Base-by-base conservation (phyloP, 2,329 filamentous ascomycete genomes). In the Chalara sp. region DNA sequence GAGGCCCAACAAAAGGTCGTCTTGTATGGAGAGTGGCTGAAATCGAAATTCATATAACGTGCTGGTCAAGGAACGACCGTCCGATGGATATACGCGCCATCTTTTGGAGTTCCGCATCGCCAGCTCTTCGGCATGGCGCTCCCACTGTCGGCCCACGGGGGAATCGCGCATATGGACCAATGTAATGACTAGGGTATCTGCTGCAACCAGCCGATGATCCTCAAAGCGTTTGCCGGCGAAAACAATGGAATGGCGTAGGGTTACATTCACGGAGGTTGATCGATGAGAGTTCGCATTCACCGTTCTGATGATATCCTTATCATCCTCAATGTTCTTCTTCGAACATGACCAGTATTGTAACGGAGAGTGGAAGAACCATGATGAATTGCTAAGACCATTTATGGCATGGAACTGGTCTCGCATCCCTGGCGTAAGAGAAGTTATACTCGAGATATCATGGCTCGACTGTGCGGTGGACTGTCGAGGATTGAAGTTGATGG, bases 281-380 rank as follows among this genome's bases (percentile, higher is more conserved):
- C 78, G 78, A 1, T 71, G 75, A 49, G 81, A 80, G 54, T 72
- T 77, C 48, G 78, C 69, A 58, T 91, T 89, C 61, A 91, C 83
- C 0, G 87, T 91, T 1, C 68, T 66, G 3, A 90, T 65, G 10
- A 90, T 75, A 62, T 90, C 75, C 0, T 65, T 49, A 60, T 92
- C 87, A 12, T 68, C 64, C 30, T 76, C 64, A 46, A 92, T 78
- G 6, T 67, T 68, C 1, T 78, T 73, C 5, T 71, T 62, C n/a
- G 75, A 86, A 63, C 83, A 86, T 53, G 81, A 77, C 87, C 87
- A 92, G 66, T 90, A 91, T 66, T 89, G 83, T 49, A 92, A 69
- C 1, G 87, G 87, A n/a, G 87, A 91, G 60, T 91, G 86, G 62
- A 87, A 87, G 58, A 87, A 87, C 86, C 86, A 89, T 4, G 81